phyloP scores from a whole-genome alignment of 2,329 filamentous ascomycete genomes.

The Penicillium vulpinum region DNA sequence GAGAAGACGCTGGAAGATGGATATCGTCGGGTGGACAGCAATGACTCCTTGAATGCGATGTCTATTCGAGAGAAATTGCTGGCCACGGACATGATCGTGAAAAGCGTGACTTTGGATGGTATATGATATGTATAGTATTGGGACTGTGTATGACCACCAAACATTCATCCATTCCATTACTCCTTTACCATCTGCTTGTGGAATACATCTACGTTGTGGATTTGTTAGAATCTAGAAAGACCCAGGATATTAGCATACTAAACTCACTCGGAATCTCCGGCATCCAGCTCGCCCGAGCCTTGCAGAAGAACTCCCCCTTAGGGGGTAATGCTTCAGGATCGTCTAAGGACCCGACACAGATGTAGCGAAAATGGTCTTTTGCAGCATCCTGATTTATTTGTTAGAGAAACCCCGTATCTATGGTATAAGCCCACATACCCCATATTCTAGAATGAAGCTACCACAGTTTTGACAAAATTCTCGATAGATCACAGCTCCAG shows the following conservation, averaged over 20 bases:
- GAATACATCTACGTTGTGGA: conserved; percentile 45
- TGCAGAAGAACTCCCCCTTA: conserved; percentile 59
- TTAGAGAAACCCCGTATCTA: not conserved
- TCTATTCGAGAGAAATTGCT: conserved; percentile 30
- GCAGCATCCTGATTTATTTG: conserved; percentile 26
- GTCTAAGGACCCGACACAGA: conserved; percentile 54
- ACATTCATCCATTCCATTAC: conserved; percentile 20
- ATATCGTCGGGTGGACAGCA: conserved; percentile 39
- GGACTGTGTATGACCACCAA: not conserved
- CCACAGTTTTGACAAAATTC: conserved; percentile 57
- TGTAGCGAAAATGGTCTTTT: conserved; percentile 42
- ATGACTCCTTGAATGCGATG: conserved; percentile 41
- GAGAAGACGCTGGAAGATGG: conserved; percentile 41
- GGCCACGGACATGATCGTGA: conserved; percentile 29
- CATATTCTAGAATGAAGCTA: conserved; percentile 54
- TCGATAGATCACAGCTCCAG: conserved; percentile 48
- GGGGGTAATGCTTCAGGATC: conserved; percentile 51
- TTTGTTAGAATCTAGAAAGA: conserved; percentile 10
- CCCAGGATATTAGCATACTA: not conserved
- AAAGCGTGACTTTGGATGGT: conserved; percentile 17
- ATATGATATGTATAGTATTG: not conserved
- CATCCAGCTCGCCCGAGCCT: conserved; percentile 52
- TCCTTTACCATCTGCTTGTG: conserved; percentile 50
- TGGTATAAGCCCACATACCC: conserved; percentile 35
- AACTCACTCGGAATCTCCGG: conserved; percentile 48